These are phyloP conservation scores for Mycosphaerelloides madeirae DNA, from an alignment of 2,329 filamentous ascomycete species.

Conservation along the genomic window DNA sequence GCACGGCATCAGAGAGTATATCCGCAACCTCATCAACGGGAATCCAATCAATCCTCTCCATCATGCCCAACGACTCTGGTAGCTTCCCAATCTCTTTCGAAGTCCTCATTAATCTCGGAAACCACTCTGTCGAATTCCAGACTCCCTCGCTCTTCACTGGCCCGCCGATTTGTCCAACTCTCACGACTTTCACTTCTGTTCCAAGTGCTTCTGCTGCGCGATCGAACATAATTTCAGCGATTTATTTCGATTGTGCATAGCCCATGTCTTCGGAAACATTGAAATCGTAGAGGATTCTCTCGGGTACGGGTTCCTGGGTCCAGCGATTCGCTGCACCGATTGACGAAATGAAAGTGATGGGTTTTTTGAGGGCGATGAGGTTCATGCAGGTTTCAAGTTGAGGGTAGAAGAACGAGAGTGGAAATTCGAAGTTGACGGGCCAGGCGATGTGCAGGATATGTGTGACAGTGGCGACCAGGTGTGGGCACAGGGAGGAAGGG, in stretches of 20 bases:
- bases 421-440: conserved; percentile 36
- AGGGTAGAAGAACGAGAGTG: conserved; percentile 28
- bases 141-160: conserved; percentile 23
- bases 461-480: conserved; percentile 20
- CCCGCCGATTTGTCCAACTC: conserved; percentile 27
- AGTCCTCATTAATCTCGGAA: conserved; percentile 48
- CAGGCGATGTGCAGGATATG: conserved; percentile 36
- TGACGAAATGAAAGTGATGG: conserved; percentile 36
- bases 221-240: conserved; percentile 30
- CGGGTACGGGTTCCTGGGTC: conserved; percentile 26
- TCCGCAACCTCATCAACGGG: conserved; percentile 41
- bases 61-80: conserved; percentile 43
- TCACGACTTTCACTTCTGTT: conserved; percentile 16
- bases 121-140: conserved; percentile 57
- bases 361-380: conserved; percentile 25
- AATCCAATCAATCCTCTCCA: conserved; percentile 51
- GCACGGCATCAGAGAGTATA: conserved; percentile 3
- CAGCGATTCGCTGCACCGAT: conserved; percentile 28
- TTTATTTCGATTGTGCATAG: conserved; percentile 38
- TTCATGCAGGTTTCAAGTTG: conserved; percentile 14
- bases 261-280: conserved; percentile 24
- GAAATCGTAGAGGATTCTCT: conserved; percentile 22
- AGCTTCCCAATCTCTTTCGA: conserved; percentile 47
- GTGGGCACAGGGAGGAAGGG: no score
- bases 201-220: conserved; percentile 27